Evolutionary conservation across 371 early-diverging fungal genomes (phyloP), one percentile per base, ranked within the genome.

Genomic region (Apophysomyces variabilis): DNA sequence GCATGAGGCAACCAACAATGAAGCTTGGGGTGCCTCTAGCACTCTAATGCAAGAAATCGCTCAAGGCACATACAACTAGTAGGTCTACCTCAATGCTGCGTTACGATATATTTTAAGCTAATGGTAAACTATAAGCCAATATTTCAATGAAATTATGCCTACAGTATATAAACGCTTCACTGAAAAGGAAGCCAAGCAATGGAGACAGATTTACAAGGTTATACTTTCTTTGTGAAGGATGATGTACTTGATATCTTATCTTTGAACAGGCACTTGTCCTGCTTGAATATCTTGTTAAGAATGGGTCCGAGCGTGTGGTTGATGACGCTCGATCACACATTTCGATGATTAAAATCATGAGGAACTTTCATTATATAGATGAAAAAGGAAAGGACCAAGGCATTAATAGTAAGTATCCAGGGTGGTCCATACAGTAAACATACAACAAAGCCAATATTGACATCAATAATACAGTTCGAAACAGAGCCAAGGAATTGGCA

Each of bases 381-480:
- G 94, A 94, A 36, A 94, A 95, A 68, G 93, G 92, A 69, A 97
- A 96, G 75, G 99, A 98, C 73, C 95, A 97, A 80, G 99, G 99
- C 1, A 88, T 98, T 62, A 97, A 97, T 69, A 92, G 93, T 95
- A 85, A 50, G 76, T 67, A 6, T 13, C 14, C 21, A 26, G 32
- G 32, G 7, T 60, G 5, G 4, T 38, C 38, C 16, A n/a, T 58
- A 7, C 14, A 41, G 26, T 21, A 57, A 4, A 36, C 12, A 32
- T 13, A 4, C 13, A 13, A 13, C 4, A 13, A 41, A 41, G 8
- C 9, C 1, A 4, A 60, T 36, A 14, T 38, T 50, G 13, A 45
- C 7, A 1, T 1, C 21, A 36, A 38, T 56, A n/a, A 18, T 59
- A 38, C 61, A 93, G 94, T 98, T 43, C 91, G 94, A 36, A 92